phyloP scores from a whole-genome alignment of 352 stramenopile species.

The Globisporangium irregulare region DNA sequence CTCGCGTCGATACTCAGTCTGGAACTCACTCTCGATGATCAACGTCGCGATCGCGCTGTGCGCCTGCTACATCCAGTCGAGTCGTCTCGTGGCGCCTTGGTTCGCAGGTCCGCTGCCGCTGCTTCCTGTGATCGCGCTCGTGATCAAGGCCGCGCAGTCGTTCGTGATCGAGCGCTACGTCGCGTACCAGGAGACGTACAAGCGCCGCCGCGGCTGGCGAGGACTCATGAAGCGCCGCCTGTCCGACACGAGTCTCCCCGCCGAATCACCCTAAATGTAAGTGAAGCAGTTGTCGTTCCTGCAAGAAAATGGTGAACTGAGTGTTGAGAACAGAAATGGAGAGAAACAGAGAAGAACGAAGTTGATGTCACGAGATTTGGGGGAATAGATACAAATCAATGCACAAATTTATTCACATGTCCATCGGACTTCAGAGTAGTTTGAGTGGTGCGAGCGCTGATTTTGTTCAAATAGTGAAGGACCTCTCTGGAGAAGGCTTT shows the following conservation, averaged over 20 bases:
- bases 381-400: not conserved
- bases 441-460: no score
- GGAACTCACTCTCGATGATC: constrained; percentile 78
- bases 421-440: no score
- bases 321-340: not conserved
- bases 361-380: not conserved
- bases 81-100: constrained; percentile 74
- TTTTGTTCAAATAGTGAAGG: no score
- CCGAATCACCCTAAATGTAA: constrained; percentile 44
- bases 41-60: constrained; percentile 71
- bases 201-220: constrained; percentile 68
- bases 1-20: constrained; percentile 67
- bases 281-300: not conserved
- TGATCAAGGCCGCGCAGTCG: constrained; percentile 63
- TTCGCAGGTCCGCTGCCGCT: constrained; percentile 70
- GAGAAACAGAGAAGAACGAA: not conserved
- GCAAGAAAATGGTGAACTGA: not conserved
- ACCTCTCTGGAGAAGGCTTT: no score
- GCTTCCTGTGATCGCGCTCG: constrained; percentile 62
- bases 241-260: constrained; percentile 70
- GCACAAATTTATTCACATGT: not conserved
- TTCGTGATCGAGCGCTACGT: constrained; percentile 76
- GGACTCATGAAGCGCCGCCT: constrained; percentile 81
- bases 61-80: constrained; percentile 58
- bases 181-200: constrained; percentile 74